These are phyloP conservation scores for Cryptococcus neoformans DNA, from an alignment of 1,284 basidiomycete species.

Conservation along the genomic window DNA sequence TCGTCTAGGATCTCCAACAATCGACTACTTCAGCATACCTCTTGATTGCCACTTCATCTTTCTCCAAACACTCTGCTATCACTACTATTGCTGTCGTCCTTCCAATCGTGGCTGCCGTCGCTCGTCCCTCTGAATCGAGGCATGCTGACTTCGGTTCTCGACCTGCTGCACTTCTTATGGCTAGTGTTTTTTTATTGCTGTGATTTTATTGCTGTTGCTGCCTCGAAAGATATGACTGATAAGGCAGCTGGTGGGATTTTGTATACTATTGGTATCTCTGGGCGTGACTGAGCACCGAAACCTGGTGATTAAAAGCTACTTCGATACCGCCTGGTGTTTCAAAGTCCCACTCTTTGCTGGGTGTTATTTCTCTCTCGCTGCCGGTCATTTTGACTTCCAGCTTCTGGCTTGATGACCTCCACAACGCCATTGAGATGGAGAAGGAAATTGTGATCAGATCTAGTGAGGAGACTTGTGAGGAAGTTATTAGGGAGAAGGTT, in stretches of 20 bases:
- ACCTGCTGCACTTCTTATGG: constrained; percentile 2
- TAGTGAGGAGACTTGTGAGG: constrained; percentile 18
- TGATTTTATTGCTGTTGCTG: constrained; percentile 10
- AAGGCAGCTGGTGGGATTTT: constrained; percentile 20
- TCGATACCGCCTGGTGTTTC: constrained; percentile 25
- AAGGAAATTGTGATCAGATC: constrained; percentile 24
- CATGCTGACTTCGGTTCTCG: constrained; percentile 9
- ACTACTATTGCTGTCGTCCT: constrained; percentile 33
- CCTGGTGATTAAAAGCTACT: constrained; percentile 28
- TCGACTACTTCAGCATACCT: constrained; percentile 8
- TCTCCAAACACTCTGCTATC: constrained; percentile 29
- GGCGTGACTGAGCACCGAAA: constrained; percentile 51
- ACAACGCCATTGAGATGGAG: constrained; percentile 36
- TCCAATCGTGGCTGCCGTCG: constrained; percentile 29
- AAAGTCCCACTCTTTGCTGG: constrained; percentile 27
- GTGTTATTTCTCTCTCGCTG: constrained; percentile 12
- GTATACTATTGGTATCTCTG: constrained; percentile 19
- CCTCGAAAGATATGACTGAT: constrained; percentile 9
- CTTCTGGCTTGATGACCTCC: constrained; percentile 31
- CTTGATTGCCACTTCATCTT: constrained; percentile 34
- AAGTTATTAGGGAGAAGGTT: constrained; percentile 15
- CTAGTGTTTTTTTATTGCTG: constrained; percentile 5
- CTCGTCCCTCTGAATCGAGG: constrained; percentile 31
- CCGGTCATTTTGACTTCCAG: constrained; percentile 26
- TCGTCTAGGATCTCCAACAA: constrained; percentile 4